phyloP scores from a whole-genome alignment of 192 early-diverging fungal genomes.

The Coemansia sp. region DNA sequence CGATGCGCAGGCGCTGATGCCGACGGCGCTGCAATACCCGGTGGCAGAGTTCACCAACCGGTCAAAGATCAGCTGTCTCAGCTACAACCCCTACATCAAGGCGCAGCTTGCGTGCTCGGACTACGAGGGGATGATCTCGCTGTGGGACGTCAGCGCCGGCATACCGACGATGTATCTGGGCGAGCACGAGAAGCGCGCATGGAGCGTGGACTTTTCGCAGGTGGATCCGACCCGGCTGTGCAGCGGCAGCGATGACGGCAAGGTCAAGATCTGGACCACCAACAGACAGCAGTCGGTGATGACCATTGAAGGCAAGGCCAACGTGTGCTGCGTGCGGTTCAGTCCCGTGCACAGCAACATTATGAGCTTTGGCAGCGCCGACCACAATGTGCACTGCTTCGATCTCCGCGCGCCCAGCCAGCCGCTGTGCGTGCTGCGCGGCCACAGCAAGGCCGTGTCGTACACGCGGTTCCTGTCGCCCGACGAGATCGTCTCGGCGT shows the following conservation, averaged over 20 bases:
- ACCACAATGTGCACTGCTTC: constrained; percentile 91
- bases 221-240: constrained; percentile 77
- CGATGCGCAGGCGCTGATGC: constrained; percentile 33
- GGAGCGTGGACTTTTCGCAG: constrained; percentile 86
- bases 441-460: constrained; percentile 92
- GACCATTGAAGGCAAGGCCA: constrained; percentile 83
- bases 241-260: constrained; percentile 90
- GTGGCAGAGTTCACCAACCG: constrained; percentile 72
- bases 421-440: constrained; percentile 74
- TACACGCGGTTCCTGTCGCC: constrained; percentile 83
- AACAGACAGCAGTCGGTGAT: constrained; percentile 69
- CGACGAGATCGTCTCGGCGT: constrained; percentile 85
- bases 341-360: constrained; percentile 74
- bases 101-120: constrained; percentile 84
- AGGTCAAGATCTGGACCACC: constrained; percentile 90
- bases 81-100: constrained; percentile 89
- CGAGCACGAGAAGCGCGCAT: constrained; percentile 91
- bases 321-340: constrained; percentile 93
- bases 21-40: constrained; percentile 71
- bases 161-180: constrained; percentile 63
- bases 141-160: constrained; percentile 85
- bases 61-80: constrained; percentile 91
- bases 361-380: constrained; percentile 87
- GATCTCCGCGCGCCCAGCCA: constrained; percentile 74
- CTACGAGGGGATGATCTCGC: constrained; percentile 85